phyloP scores from a whole-genome alignment of 345 rosid species.

The Conringia planisiliqua region DNA sequence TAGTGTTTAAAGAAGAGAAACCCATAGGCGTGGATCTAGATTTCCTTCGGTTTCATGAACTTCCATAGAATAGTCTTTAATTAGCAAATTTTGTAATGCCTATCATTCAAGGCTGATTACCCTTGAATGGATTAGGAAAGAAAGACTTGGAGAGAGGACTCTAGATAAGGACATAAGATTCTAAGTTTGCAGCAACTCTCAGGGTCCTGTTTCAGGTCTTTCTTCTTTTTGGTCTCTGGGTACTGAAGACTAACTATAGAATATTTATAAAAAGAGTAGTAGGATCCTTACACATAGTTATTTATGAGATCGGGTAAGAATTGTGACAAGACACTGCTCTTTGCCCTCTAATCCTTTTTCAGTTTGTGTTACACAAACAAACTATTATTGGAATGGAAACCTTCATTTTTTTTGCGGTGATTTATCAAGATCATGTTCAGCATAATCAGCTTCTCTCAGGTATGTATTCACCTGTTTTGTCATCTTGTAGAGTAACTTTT shows the following conservation, averaged over 20 bases:
- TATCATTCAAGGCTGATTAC: constrained; percentile 10
- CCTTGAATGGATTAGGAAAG: constrained; percentile 32
- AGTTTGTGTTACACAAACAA: constrained; percentile 3
- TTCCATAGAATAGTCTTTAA: constrained; percentile 24
- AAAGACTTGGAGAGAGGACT: constrained; percentile 2
- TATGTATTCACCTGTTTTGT: constrained; percentile 5
- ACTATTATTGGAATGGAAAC: constrained; percentile 19
- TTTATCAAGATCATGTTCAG: constrained; percentile 17
- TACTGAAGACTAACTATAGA: constrained; percentile 18
- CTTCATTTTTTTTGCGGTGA: background rate
- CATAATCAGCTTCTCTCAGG: constrained; percentile 13
- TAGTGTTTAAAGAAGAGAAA: constrained; percentile 12
- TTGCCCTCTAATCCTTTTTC: background rate
- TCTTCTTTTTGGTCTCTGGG: constrained; percentile 28
- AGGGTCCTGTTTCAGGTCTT: constrained; percentile 20
- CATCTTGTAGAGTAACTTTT: constrained; percentile 11
- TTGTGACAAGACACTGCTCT: constrained; percentile 30
- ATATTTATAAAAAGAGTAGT: constrained; percentile 11
- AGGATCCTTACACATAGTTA: constrained; percentile 20
- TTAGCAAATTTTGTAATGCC: constrained; percentile 16
- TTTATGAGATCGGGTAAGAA: background rate
- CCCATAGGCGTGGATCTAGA: constrained; percentile 23
- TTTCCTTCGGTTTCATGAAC: constrained; percentile 26
- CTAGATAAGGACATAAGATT: constrained; percentile 1
- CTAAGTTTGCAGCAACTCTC: constrained; percentile 8